Percentiles rank a stretch among this genome's conserved stretches.
Evolutionary conservation across 1,284 basidiomycete genomes (phyloP).

Genomic region (Polyporus tsugae): DNA sequence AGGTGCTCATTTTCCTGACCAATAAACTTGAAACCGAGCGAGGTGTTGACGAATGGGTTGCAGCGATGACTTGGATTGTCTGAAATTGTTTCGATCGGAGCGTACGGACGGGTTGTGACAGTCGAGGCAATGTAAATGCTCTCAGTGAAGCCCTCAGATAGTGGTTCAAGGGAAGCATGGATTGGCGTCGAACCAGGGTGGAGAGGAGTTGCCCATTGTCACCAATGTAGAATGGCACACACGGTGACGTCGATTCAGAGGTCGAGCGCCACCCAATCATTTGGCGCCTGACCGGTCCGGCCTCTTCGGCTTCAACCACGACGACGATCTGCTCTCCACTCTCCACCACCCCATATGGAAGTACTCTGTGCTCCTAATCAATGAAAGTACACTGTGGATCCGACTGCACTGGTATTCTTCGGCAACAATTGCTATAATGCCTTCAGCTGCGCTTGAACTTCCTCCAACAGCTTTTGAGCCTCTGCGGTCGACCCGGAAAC

Average conservation of each 20-base stretch:
- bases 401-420: neutral
- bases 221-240: neutral
- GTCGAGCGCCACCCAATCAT: neutral
- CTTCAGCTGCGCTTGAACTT: neutral
- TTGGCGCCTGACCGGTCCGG: neutral
- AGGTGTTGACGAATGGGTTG: neutral
- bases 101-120: neutral
- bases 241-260: neutral
- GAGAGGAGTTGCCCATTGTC: neutral
- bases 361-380: too few species aligned
- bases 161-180: neutral
- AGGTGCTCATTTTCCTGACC: constrained; percentile 11
- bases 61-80: neutral
- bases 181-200: neutral
- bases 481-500: neutral
- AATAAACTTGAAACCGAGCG: neutral
- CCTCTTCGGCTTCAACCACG: too few species aligned
- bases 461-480: constrained; percentile 16
- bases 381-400: neutral
- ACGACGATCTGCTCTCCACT: too few species aligned
- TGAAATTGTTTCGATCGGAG: neutral
- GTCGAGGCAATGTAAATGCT: neutral
- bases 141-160: neutral
- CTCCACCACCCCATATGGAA: too few species aligned
- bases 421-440: neutral